Conservation (phyloP, 1,284 basidiomycete genomes). For the Sporisorium graminicola region DNA sequence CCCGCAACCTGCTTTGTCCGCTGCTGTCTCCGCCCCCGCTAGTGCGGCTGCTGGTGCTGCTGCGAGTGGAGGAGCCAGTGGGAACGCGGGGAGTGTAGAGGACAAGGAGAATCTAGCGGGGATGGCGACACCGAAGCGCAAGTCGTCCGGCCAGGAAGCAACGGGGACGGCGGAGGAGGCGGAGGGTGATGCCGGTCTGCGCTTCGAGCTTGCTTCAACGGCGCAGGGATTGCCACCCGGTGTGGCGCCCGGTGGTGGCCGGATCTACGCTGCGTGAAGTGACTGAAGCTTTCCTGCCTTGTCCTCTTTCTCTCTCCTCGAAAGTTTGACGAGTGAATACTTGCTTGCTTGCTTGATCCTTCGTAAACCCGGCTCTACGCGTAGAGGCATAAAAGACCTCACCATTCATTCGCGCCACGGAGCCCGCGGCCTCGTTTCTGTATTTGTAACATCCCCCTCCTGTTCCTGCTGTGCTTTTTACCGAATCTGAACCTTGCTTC, state of each 20-base stretch:
- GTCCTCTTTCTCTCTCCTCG: too few relatives aligned
- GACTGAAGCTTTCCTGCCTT: too few relatives aligned
- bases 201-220: not conserved
- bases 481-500: too few relatives aligned
- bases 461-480: too few relatives aligned
- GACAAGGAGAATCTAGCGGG: slow-evolving; percentile 1
- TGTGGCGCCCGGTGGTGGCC: slow-evolving; percentile 46
- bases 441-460: too few relatives aligned
- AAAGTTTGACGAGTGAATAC: too few relatives aligned
- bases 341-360: too few relatives aligned
- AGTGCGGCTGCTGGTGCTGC: not conserved
- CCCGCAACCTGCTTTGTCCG: not conserved
- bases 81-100: not conserved
- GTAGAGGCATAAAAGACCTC: too few relatives aligned
- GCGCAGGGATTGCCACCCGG: slow-evolving; percentile 23
- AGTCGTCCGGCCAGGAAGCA: not conserved
- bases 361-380: too few relatives aligned
- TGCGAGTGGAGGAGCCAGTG: not conserved
- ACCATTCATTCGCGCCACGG: too few relatives aligned
- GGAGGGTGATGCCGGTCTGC: not conserved
- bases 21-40: not conserved
- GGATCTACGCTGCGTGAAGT: slow-evolving; percentile 35
- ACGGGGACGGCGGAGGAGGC: not conserved
- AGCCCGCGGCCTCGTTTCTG: too few relatives aligned
- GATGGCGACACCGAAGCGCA: not conserved